Base-by-base conservation (phyloP, 1,139 yeast species). In the Debaryomycetaceae sp. region DNA sequence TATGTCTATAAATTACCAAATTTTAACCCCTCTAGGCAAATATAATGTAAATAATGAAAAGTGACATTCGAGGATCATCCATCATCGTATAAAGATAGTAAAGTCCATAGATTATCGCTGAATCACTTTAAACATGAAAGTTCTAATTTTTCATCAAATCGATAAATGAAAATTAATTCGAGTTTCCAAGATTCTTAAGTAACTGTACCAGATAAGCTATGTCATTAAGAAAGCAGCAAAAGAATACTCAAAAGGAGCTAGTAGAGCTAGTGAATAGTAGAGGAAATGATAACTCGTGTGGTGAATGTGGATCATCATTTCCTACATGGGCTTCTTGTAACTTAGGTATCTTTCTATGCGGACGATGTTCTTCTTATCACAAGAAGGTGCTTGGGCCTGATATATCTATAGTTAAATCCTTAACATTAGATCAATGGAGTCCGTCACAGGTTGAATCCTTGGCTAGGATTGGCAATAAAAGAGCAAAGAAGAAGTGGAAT, bases 381-480 rank as follows among this genome's bases (percentile, higher is more conserved):
- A 77, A 95, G 51, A 78, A 87, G 33, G 60, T 70, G 11, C 66
- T 91, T 49, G 95, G 95, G 0, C 67, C 71, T 4, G 58, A 58
- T 24, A 71, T 88, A 5, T 85, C 96, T 22, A 79, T 79, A 52
- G 86, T 90, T 5, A 81, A 95, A 51, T 87, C 96, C 0, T 68
- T 93, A 50, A 85, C 95, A 1, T 75, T 90, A 56, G 99, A 93
- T 58, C 72, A 76, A 1, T 93, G 97, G 90, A 66, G 76, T 4
- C 68, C 62, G 27, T 84, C 81, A 40, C 80, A 88, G 54, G 62
- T 87, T 14, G 84, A 78, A 34, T 60, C 75, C 31, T 65, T 89
- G 43, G 71, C 78, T 46, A 68, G 76, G 43, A 80, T 85, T 22
- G 87, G 91, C 33, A 91, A 93, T 61, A 75, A 73, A 46, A 66